Base-by-base conservation (phyloP, 805 yeast species). In the Teunomyces funiuensis region DNA sequence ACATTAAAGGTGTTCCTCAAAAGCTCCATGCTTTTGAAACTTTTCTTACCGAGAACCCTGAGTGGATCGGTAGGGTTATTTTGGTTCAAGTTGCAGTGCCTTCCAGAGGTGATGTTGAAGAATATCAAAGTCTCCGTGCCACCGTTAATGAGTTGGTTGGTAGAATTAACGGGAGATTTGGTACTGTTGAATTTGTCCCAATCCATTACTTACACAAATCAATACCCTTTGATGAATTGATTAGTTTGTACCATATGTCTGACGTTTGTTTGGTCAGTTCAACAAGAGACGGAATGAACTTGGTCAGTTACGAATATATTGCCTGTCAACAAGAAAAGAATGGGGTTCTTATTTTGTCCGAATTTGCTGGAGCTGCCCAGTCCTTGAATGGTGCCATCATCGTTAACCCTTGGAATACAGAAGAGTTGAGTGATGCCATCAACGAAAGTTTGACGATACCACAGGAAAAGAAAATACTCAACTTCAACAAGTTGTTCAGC, bases 341-440 rank as follows among this genome's bases (percentile, higher is more conserved):
- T 48, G 99, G 99, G 6, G 81, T 89, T 3, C 73, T 93, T 52
- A 86, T 93, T 37, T 63, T 93, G 47, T 84, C 95, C 30, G 99
- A 93, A 66, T 93, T 93, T 67, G 93, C 99, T 0, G 99, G 99
- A 37, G 99, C 99, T n/a, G 98, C 99, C 1, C 99, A 93, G 66
- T 85, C 95, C 1, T 71, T 93, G 49, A 91, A 93, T 58, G 99
- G 99, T 17, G 89, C 96, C 1, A 61, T 91, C 10, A 80, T 93
- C 44, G 96, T 93, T 15, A 93, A 93, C 58, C 99, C 99, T 3
- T 93, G 99, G 99, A 93, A 91, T 60, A 91, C 90, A 16, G 99
- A 93, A 52, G 99, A 93, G 52, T 65, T 91, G 58, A 82, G 95
- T 14, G 86, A 80, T 31, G 85, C 97, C 3, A 84, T 91, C 41